Conservation (phyloP, 257 asterid species). For the Solanum pimpinellifolium region DNA sequence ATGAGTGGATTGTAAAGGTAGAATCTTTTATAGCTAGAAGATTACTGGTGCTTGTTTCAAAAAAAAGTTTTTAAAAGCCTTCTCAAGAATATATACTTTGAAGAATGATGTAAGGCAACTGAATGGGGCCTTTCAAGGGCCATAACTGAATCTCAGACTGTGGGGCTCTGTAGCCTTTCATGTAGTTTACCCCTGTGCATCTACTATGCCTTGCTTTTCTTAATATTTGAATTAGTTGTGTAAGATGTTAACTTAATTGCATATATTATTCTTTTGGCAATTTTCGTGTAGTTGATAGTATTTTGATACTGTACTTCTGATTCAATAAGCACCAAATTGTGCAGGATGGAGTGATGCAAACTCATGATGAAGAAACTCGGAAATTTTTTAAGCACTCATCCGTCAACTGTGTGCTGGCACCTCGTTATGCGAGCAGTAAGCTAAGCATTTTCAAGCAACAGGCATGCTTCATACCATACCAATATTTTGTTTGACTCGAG, state of each 20-base stretch:
- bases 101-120: background rate
- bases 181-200: background rate
- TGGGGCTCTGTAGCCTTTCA: background rate
- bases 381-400: conserved; percentile 91
- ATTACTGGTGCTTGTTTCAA: background rate
- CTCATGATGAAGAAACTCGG: conserved; percentile 94
- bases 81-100: background rate
- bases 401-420: conserved; percentile 78
- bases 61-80: background rate
- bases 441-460: conserved; percentile 98
- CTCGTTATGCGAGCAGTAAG: conserved; percentile 94
- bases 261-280: background rate
- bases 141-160: background rate
- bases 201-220: background rate
- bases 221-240: background rate
- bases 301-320: background rate
- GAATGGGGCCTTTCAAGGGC: background rate
- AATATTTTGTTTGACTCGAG: background rate
- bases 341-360: conserved; percentile 94
- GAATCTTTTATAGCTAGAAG: background rate
- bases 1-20: background rate
- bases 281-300: background rate
- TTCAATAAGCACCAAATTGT: background rate
- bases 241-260: background rate
- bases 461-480: conserved; percentile 47